Conservation (phyloP, 768 basidiomycete genomes). For the Xerocomellus chrysenteron region DNA sequence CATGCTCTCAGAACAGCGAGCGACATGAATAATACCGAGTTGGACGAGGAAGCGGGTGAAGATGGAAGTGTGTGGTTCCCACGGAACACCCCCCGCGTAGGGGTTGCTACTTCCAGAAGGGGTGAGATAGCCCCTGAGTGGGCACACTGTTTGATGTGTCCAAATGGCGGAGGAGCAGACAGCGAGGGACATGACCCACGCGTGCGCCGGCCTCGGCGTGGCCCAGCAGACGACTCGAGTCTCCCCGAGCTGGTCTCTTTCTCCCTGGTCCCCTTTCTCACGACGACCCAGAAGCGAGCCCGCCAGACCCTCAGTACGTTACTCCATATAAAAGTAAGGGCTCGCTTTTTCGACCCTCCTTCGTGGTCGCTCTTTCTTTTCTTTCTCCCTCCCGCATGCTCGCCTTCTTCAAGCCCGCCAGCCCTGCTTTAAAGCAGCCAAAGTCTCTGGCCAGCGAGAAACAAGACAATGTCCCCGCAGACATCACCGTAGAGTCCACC, state of each 20-base stretch:
- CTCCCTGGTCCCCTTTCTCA: slow-evolving; percentile 17
- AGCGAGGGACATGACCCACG: neutral
- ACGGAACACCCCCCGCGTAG: slow-evolving; percentile 14
- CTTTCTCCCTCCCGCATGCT: slow-evolving; percentile 17
- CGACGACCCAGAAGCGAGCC: slow-evolving; percentile 19
- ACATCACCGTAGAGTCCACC: neutral
- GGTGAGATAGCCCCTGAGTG: slow-evolving; percentile 13
- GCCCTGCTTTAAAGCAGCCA: slow-evolving; percentile 9
- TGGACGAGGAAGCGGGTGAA: neutral
- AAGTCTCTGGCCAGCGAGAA: neutral
- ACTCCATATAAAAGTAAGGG: slow-evolving; percentile 19
- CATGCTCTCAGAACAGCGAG: slow-evolving; percentile 37
- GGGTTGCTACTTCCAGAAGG: slow-evolving; percentile 1
- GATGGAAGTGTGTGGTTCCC: neutral
- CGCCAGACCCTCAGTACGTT: slow-evolving; percentile 17
- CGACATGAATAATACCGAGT: slow-evolving; percentile 36
- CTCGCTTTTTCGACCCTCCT: slow-evolving; percentile 7
- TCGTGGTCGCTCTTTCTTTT: neutral
- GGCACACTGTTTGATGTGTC: neutral
- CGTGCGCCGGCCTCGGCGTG: neutral
- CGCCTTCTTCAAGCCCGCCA: slow-evolving; percentile 25
- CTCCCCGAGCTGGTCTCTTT: neutral
- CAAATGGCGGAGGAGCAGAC: neutral
- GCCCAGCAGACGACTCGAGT: neutral
- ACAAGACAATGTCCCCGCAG: neutral